phyloP scores from a whole-genome alignment of 2,329 filamentous ascomycete species.

The Fusarium drepaniforme region DNA sequence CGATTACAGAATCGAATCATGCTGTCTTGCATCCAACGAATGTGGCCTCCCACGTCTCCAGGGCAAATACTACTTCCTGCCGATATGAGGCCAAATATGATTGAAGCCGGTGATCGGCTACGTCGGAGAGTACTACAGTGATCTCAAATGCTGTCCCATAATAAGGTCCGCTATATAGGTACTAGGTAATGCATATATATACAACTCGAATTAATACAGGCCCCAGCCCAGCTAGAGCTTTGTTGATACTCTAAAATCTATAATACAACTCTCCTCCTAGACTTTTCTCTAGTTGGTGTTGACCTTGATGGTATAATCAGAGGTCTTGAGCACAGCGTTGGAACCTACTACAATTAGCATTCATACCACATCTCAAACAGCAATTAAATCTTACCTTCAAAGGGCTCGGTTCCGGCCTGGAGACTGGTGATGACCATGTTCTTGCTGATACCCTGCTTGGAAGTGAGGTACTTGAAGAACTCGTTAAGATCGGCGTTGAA shows the following conservation, averaged over 20 bases:
- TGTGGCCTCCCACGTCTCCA: too few species aligned
- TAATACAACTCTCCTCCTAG: background rate
- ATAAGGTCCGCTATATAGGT: background rate
- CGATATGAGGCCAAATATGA: too few species aligned
- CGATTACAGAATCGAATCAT: too few species aligned
- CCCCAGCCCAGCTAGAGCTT: background rate
- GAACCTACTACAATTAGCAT: conserved; percentile 10
- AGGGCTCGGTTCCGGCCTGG: conserved; percentile 65
- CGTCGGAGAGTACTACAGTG: background rate
- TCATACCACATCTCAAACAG: background rate
- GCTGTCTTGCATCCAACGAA: too few species aligned
- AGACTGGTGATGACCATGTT: conserved; percentile 30
- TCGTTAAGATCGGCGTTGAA: conserved; percentile 68
- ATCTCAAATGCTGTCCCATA: background rate
- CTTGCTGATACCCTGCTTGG: conserved; percentile 53
- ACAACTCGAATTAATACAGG: background rate
- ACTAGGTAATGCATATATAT: background rate
- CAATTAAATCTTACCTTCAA: conserved; percentile 54
- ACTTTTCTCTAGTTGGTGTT: background rate
- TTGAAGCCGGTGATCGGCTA: background rate
- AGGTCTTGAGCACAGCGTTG: conserved; percentile 25
- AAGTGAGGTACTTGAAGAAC: conserved; percentile 68
- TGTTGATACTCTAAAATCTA: background rate
- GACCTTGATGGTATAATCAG: conserved; percentile 20
- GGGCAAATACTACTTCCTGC: too few species aligned